Base-by-base conservation (phyloP, 139 green algal species). In the Ulvella scutata region DNA sequence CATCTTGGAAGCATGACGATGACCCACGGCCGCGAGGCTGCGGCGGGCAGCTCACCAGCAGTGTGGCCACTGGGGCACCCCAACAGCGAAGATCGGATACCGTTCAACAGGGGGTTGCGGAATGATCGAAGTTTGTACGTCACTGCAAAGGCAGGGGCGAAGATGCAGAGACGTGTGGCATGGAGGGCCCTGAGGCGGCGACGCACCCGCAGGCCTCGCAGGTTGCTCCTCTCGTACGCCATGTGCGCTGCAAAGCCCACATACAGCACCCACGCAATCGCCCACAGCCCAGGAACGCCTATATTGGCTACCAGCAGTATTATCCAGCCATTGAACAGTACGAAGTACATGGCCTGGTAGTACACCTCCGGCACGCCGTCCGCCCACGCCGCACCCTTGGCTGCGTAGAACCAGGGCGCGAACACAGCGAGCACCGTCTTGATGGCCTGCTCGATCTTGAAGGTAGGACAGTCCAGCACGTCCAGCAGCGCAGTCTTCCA, bases 221-320 rank as follows among this genome's bases (percentile, higher is more conserved):
- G 21, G 73, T 77, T 77, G 43, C 9, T 6, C 1, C 73, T 39
- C 7, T 72, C 36, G 38, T 51, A 33, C 26, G 73, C 59, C n/a
- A 72, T 33, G 43, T 72, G 38, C 29, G 31, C 23, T 20, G 3
- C 39, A 36, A 77, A 77, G 17, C 40, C 73, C 29, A 77, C 10
- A 43, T 62, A 77, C 26, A 72, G 0, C 4, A 1, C 31, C 73
- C 73, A 77, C 23, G 38, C 73, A 2, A 77, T 13, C 17, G 73
- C 39, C 36, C 73, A 62, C 26, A 77, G n/a, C 17, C 38, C 38
- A 6, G 38, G 31, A 21, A 28, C 37, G 38, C 31, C 73, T 9
- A 37, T 26, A 43, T 72, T 77, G 43, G 72, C 40, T 31, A 59
- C 73, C 73, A 77, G 29, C 39, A 77, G 73, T 23, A 77, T 29